These are phyloP conservation scores for Daldinia bambusicola DNA, from an alignment of 495 filamentous ascomycete genomes.

Conservation along the genomic window DNA sequence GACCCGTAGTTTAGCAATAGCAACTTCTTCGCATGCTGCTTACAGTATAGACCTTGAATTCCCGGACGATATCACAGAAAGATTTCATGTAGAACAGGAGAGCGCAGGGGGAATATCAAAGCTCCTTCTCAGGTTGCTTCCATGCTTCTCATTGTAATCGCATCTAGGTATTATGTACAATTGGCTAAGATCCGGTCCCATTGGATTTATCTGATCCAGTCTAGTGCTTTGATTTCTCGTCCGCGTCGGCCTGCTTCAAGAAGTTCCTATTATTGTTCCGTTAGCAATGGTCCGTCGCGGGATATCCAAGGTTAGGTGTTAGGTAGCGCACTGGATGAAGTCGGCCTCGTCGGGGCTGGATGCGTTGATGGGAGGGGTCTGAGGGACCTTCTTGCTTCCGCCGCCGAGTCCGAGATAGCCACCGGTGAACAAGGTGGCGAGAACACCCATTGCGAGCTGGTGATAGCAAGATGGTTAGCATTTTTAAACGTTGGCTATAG, in stretches of 20 bases:
- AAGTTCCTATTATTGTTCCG: slow-evolving; percentile 72
- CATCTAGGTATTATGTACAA: slow-evolving; percentile 50
- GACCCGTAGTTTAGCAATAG: background rate
- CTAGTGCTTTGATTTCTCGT: slow-evolving; percentile 77
- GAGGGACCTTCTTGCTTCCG: slow-evolving; percentile 67
- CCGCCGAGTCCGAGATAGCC: slow-evolving; percentile 66
- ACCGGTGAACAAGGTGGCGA: slow-evolving; percentile 72
- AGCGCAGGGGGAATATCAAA: slow-evolving; percentile 21
- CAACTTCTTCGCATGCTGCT: background rate
- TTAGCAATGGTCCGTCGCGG: slow-evolving; percentile 46
- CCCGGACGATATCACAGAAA: slow-evolving; percentile 12
- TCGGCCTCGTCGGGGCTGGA: slow-evolving; percentile 91
- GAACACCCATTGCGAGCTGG: slow-evolving; percentile 88
- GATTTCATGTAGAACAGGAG: slow-evolving; percentile 1
- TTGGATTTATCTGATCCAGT: slow-evolving; percentile 19
- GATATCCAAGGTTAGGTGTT: slow-evolving; percentile 12
- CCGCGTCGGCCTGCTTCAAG: slow-evolving; percentile 74
- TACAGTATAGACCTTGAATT: background rate
- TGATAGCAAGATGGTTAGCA: slow-evolving; percentile 41
- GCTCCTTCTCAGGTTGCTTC: slow-evolving; percentile 27
- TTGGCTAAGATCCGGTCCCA: slow-evolving; percentile 39
- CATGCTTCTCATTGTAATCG: slow-evolving; percentile 41
- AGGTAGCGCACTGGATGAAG: slow-evolving; percentile 91
- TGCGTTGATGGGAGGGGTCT: slow-evolving; percentile 85
- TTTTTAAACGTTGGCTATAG: background rate